Evolutionary conservation across 2,329 filamentous ascomycete species (phyloP), one percentile per base, ranked within the genome.

Genomic region (Penicillium sp.): DNA sequence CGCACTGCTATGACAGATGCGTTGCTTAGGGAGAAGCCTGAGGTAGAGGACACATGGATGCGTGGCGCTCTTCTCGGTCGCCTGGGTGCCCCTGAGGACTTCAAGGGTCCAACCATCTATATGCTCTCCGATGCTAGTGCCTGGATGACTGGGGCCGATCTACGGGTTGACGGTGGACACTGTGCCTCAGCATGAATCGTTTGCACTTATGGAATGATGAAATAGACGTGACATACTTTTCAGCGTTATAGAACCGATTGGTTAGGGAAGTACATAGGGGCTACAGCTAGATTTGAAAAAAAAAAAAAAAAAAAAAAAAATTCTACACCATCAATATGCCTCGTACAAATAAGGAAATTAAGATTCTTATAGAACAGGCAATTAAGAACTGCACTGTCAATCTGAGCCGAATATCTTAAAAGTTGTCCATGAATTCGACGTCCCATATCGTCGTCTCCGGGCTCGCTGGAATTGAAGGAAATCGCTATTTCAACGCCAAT

Each of bases 31-130:
- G 75, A 76, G 29, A 76, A 82, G 59, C 81, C 81, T 4, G 77
- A 79, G n/a, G 70, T 83, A 11, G 78, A 83, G 63, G 77, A 78
- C 68, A 78, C 73, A 6, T 84, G 80, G 81, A 83, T 83, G 80
- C 75, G 74, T 2, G 81, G 81, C 43, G 80, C 80, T 16, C 66
- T 84, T 14, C 71, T 83, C n/a, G 78, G 77, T 25, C 73, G 80
- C 25, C 64, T 83, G 23, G 80, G 80, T 14, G 78, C 75, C 1
- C 78, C 80, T 0, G 72, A 77, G 39, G 75, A 77, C 55, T 77
- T 73, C 57, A 70, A 72, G 29, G 75, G 67, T 0, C 71, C 74
- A 0, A 65, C 71, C 3, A 49, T 78, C 7, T 77, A 70, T 55
- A 63, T 77, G 55, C 63, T 77, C 1, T 64, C 68, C 2, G 72